Conservation (phyloP, 2,329 filamentous ascomycete genomes). For the Zarea fungicola region DNA sequence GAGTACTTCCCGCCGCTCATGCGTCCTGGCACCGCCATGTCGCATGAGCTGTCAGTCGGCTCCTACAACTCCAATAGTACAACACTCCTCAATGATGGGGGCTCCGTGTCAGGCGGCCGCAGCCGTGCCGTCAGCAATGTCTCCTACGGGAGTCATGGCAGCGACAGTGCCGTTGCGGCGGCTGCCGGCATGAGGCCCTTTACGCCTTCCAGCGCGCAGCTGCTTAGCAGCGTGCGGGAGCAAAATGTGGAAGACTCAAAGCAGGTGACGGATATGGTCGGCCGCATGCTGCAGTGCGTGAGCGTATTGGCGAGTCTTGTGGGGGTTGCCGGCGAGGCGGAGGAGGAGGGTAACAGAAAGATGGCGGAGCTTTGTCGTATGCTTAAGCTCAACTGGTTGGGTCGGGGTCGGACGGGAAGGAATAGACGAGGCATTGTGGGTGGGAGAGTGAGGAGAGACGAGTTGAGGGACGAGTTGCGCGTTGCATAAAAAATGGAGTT, state of each 20-base stretch:
- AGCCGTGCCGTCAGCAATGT: conserved; percentile 86
- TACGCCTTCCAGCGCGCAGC: conserved; percentile 38
- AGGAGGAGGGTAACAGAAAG: conserved; percentile 68
- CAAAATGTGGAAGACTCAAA: conserved; percentile 63
- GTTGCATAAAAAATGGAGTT: conserved; percentile 24
- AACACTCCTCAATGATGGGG: conserved; percentile 66
- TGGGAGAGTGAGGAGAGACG: conserved; percentile 46
- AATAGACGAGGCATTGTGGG: conserved; percentile 89
- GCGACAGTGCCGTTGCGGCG: conserved; percentile 28
- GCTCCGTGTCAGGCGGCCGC: conserved; percentile 49
- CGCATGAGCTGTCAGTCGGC: conserved; percentile 66
- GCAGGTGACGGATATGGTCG: conserved; percentile 89
- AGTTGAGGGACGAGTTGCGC: conserved; percentile 36
- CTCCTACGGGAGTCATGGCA: conserved; percentile 53
- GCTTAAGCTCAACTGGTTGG: conserved; percentile 95
- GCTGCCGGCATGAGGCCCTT: conserved; percentile 38
- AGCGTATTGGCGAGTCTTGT: conserved; percentile 78
- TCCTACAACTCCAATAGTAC: conserved; percentile 77
- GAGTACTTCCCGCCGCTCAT: conserved; percentile 41
- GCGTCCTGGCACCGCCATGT: conserved; percentile 69
- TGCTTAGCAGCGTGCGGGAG: conserved; percentile 43
- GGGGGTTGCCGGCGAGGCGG: conserved; percentile 48
- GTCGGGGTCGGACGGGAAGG: conserved; percentile 79
- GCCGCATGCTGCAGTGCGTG: conserved; percentile 92
- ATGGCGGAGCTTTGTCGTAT: conserved; percentile 81